Conservation (phyloP, 768 basidiomycete genomes). For the Terana coerulea region DNA sequence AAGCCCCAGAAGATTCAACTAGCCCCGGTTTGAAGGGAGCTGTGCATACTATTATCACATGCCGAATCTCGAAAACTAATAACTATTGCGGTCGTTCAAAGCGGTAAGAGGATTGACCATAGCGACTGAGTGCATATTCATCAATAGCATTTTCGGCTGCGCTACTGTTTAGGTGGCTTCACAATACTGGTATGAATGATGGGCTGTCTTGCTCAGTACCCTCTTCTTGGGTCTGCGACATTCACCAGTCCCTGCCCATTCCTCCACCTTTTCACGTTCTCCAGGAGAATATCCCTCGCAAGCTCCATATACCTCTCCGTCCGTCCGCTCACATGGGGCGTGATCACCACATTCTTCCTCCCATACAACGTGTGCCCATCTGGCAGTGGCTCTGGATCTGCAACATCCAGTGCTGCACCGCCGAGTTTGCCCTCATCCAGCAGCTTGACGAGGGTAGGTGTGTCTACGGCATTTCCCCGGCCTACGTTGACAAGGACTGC, state of each 20-base stretch:
- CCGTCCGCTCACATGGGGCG: constrained; percentile 13
- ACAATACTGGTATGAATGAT: no score
- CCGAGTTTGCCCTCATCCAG: constrained; percentile 14
- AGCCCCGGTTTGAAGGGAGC: no score
- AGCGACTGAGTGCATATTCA: no score
- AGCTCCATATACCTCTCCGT: constrained; percentile 4
- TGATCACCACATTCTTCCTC: constrained; percentile 13
- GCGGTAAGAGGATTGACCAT: no score
- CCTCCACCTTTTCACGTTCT: constrained; percentile 1
- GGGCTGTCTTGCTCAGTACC: no score
- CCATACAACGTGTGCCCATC: constrained; percentile 13
- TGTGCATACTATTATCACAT: no score
- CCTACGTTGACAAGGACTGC: constrained; percentile 12
- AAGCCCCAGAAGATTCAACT: no score
- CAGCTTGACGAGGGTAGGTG: constrained; percentile 6
- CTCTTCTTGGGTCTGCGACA: neutral
- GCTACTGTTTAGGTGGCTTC: no score
- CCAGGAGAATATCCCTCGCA: constrained; percentile 4
- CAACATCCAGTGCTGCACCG: constrained; percentile 13
- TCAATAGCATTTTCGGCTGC: no score
- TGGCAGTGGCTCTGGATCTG: constrained; percentile 12
- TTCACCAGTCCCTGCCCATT: neutral
- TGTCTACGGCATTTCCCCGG: constrained; percentile 9
- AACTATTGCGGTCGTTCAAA: no score
- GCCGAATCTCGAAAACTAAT: no score